These are phyloP conservation scores for Pulveroboletus sp. DNA, from an alignment of 768 basidiomycete genomes.

Conservation along the genomic window DNA sequence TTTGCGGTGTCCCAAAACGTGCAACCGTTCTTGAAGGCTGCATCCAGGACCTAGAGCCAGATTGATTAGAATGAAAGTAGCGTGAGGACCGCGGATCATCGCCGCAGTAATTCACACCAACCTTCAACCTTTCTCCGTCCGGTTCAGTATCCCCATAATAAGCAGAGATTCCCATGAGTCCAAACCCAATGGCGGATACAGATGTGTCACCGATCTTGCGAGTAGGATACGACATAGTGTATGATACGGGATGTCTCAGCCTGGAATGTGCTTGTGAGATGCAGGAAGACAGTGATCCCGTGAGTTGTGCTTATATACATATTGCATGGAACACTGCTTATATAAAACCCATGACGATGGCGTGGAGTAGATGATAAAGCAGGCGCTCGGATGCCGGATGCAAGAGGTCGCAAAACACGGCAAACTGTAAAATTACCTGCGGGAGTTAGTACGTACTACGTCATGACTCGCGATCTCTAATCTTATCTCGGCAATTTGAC, in stretches of 20 bases:
- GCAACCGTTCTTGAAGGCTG: constrained; percentile 37
- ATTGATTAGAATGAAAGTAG: not conserved
- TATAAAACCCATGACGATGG: not conserved
- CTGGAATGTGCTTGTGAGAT: too few species aligned
- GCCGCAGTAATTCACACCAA: constrained; percentile 10
- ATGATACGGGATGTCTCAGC: too few species aligned
- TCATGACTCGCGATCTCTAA: too few species aligned
- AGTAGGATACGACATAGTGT: constrained; percentile 28
- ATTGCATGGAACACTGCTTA: not conserved
- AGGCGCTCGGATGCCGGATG: too few species aligned
- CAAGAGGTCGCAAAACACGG: too few species aligned
- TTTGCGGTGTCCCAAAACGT: constrained; percentile 49
- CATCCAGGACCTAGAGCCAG: constrained; percentile 38
- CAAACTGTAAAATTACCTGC: too few species aligned
- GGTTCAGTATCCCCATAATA: constrained; percentile 42
- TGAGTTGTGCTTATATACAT: too few species aligned
- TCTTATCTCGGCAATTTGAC: too few species aligned
- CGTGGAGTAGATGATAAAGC: too few species aligned
- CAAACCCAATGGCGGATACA: constrained; percentile 51
- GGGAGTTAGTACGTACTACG: too few species aligned
- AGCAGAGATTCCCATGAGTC: constrained; percentile 54
- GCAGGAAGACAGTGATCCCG: too few species aligned
- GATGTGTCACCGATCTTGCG: constrained; percentile 45
- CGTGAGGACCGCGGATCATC: too few species aligned
- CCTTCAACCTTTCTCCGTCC: constrained; percentile 62